These are phyloP conservation scores for Trichosporon sp. DNA, from an alignment of 1,284 basidiomycete species.

Conservation along the genomic window DNA sequence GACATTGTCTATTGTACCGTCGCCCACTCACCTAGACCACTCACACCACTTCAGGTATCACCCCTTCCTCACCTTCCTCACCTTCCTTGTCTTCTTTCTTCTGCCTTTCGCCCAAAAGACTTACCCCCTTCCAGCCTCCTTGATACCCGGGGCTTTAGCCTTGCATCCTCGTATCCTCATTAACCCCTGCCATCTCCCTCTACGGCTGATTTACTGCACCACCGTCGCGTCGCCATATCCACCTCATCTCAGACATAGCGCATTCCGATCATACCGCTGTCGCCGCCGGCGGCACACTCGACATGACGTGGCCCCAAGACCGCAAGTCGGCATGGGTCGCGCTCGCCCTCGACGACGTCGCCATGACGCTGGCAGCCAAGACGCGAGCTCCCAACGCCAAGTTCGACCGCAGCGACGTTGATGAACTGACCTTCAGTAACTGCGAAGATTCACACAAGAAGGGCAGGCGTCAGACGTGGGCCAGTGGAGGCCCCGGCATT, in stretches of 20 bases:
- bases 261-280: neutral
- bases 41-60: too few species aligned
- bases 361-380: neutral
- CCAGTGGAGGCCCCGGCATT: conserved; percentile 3
- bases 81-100: neutral
- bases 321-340: neutral
- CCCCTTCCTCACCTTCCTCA: neutral
- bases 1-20: too few species aligned
- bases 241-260: too few species aligned
- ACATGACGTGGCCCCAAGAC: neutral
- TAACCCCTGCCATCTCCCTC: neutral
- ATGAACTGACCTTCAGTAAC: neutral
- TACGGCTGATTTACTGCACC: neutral
- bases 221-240: neutral
- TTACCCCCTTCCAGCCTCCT: neutral
- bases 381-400: neutral
- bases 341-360: conserved; percentile 10
- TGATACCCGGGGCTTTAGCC: too few species aligned
- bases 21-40: too few species aligned
- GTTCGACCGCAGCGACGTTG: neutral
- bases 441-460: neutral
- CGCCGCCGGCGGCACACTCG: neutral
- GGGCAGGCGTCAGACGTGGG: conserved; percentile 1
- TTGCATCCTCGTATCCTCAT: neutral
- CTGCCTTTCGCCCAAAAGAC: neutral